These are phyloP conservation scores for Trypanosoma boissoni DNA, from an alignment of 208 protist genomes.

Conservation along the genomic window DNA sequence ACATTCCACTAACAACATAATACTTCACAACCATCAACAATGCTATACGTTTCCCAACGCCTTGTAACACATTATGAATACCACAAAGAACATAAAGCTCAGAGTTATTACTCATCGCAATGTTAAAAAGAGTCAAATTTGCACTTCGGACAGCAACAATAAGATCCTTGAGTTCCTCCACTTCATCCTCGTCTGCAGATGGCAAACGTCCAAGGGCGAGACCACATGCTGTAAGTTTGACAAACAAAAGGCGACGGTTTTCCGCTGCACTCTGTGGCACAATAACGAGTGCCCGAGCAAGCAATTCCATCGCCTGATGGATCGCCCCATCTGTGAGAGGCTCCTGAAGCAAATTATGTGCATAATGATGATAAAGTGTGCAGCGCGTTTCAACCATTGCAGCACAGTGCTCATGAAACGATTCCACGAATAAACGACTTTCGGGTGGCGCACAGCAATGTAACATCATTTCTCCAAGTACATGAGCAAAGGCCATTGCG, in stretches of 20 bases:
- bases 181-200: slow-evolving; percentile 17
- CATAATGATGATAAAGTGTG: slow-evolving; percentile 63
- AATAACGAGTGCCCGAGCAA: slow-evolving; percentile 56
- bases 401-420: slow-evolving; percentile 56
- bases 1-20: slow-evolving; percentile 37
- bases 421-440: slow-evolving; percentile 43
- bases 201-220: slow-evolving; percentile 39
- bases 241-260: slow-evolving; percentile 44
- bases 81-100: slow-evolving; percentile 59
- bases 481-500: slow-evolving; percentile 45
- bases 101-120: slow-evolving; percentile 49
- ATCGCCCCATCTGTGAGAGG: slow-evolving; percentile 39
- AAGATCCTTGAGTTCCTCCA: slow-evolving; percentile 48
- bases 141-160: slow-evolving; percentile 60
- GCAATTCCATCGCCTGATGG: slow-evolving; percentile 38
- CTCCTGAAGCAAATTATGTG: slow-evolving; percentile 51
- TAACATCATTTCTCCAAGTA: slow-evolving; percentile 62
- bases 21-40: slow-evolving; percentile 80
- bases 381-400: slow-evolving; percentile 53
- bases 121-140: slow-evolving; percentile 54
- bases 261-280: slow-evolving; percentile 18
- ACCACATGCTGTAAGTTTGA: slow-evolving; percentile 52
- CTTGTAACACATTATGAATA: slow-evolving; percentile 66
- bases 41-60: slow-evolving; percentile 52
- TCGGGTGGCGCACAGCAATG: slow-evolving; percentile 32